These are phyloP conservation scores for Hypomontagnella submonticulosa DNA, from an alignment of 495 filamentous ascomycete genomes.

Conservation along the genomic window DNA sequence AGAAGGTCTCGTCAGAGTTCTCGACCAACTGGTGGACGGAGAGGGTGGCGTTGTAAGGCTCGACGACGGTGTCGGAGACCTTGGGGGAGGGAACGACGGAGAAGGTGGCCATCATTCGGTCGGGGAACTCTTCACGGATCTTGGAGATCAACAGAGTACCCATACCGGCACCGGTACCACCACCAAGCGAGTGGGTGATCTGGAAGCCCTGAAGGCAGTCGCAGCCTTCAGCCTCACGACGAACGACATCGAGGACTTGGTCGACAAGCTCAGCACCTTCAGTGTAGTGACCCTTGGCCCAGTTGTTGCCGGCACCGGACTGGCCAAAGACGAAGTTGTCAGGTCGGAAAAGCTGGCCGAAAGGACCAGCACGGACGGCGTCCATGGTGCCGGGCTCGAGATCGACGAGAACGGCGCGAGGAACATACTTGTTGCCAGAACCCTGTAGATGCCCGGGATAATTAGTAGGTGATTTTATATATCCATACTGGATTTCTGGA, in stretches of 20 bases:
- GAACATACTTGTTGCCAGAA: constrained; percentile 97
- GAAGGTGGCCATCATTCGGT: constrained; percentile 99
- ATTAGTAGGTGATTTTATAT: constrained; percentile 20
- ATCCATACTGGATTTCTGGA: not conserved
- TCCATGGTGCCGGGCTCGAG: constrained; percentile 99
- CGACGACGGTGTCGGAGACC: constrained; percentile 99
- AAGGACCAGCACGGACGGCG: constrained; percentile 97
- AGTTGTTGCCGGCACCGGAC: constrained; percentile 99
- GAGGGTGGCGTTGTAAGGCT: constrained; percentile 99
- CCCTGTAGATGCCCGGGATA: constrained; percentile 65
- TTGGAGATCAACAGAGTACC: constrained; percentile 99
- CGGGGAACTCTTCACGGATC: constrained; percentile 99
- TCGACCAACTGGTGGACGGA: constrained; percentile 99
- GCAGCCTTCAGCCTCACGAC: constrained; percentile 97
- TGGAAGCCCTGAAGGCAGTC: constrained; percentile 99
- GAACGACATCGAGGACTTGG: constrained; percentile 97
- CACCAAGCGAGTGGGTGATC: constrained; percentile 99
- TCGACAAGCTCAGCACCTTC: constrained; percentile 99
- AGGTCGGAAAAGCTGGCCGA: constrained; percentile 99
- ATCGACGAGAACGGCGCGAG: constrained; percentile 99
- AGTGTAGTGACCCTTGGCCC: constrained; percentile 99
- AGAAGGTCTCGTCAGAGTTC: constrained; percentile 99
- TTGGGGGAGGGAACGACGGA: constrained; percentile 99
- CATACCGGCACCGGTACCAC: constrained; percentile 99
- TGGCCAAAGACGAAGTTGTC: constrained; percentile 99